Base-by-base conservation (phyloP, 1,284 basidiomycete species). In the Termitomyces sp. region DNA sequence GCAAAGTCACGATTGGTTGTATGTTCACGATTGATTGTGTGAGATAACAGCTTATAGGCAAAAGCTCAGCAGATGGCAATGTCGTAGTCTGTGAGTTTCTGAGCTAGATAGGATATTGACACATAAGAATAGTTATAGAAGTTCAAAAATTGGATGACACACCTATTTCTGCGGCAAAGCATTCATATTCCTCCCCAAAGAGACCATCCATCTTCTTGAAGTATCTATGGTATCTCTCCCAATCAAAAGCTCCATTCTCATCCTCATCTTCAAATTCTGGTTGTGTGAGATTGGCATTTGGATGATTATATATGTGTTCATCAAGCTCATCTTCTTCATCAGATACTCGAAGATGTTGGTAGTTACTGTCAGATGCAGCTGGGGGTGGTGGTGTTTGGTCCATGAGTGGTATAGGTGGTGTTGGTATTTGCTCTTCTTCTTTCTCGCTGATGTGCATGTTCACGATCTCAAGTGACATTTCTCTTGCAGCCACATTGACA, bases 31-130 rank as follows among this genome's bases (percentile, higher is more conserved):
- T n/a, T n/a, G n/a, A n/a, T n/a, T n/a, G n/a, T n/a, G n/a, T n/a
- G n/a, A 3, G 58, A 57, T 18, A 57, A 35, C 7, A 63, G 19
- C 51, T 64, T 66, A 42, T 54, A 65, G 13, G 61, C 46, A 44
- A 67, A 66, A 0, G 64, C 60, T 1, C 48, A 48, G 38, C 61
- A 64, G 13, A 67, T 63, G 3, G 59, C 58, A 5, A 56, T 48
- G 33, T 66, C 62, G 24, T 62, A 60, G 3, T 37, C 57, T 2
- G 38, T 44, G 5, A 64, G 55, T 52, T 4, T 39, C 63, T 63
- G 26, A 28, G 26, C 26, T 28, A 28, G 26, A 28, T 9, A 5
- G 30, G 38, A 31, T 10, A 19, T 3, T 18, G 21, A 1, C 11
- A 31, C 5, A n/a, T 42, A n/a, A 18, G 19, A 10, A 37, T 10